phyloP scores from a whole-genome alignment of 2,329 filamentous ascomycete species.

The Sporothrix mexicana region DNA sequence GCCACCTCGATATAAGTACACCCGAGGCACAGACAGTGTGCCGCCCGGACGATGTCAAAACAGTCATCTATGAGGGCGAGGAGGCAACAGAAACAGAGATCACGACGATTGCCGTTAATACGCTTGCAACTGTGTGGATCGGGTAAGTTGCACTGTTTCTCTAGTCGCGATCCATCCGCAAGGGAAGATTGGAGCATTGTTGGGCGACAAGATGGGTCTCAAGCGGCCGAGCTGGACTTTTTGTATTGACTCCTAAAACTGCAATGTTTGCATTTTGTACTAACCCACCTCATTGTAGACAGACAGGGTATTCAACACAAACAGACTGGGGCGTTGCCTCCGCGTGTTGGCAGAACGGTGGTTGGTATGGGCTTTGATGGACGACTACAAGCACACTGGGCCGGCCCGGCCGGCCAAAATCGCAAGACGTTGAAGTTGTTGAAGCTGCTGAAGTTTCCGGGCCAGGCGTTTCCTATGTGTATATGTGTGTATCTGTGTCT shows the following conservation, averaged over 20 bases:
- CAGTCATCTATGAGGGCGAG: constrained; percentile 35
- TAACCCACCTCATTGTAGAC: constrained; percentile 29
- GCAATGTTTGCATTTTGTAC: neutral
- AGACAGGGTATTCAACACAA: constrained; percentile 38
- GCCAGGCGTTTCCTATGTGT: too few relatives aligned
- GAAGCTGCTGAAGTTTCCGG: too few relatives aligned
- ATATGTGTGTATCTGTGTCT: too few relatives aligned
- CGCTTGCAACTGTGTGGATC: constrained; percentile 37
- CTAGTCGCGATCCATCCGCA: neutral
- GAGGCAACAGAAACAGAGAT: constrained; percentile 36
- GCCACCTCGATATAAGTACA: constrained; percentile 30
- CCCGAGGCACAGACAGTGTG: constrained; percentile 40
- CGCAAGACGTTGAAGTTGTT: too few relatives aligned
- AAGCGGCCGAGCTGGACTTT: too few relatives aligned
- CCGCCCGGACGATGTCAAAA: constrained; percentile 35
- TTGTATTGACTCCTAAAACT: constrained; percentile 10
- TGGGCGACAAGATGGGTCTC: too few relatives aligned
- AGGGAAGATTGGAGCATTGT: neutral
- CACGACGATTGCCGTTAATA: constrained; percentile 35
- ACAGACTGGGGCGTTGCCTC: constrained; percentile 38
- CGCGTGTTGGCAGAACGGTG: constrained; percentile 39
- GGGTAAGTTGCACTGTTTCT: constrained; percentile 35
- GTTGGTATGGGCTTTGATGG: constrained; percentile 37
- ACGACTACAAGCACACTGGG: too few relatives aligned
- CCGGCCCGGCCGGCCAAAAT: too few relatives aligned